phyloP scores from a whole-genome alignment of 2,329 filamentous ascomycete species.

The Apiospora pterosperma region DNA sequence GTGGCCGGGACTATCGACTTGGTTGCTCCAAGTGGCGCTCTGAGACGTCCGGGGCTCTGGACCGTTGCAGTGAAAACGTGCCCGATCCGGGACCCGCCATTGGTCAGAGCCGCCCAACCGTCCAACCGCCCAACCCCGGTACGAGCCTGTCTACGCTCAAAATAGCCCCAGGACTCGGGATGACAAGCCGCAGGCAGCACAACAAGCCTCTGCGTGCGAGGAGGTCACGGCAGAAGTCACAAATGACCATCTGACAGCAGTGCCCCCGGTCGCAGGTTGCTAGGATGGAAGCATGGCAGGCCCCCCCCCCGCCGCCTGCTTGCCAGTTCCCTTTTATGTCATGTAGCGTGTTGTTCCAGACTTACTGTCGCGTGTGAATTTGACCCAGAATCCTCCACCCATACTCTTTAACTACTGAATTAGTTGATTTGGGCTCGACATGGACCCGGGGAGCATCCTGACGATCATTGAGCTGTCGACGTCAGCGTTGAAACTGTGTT shows the following conservation, averaged over 20 bases:
- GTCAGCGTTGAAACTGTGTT: slow-evolving; percentile 17
- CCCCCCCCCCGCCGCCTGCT: not conserved
- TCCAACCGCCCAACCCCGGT: too few relatives aligned
- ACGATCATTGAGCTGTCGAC: slow-evolving; percentile 17
- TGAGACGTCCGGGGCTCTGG: not conserved
- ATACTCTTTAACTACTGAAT: too few relatives aligned
- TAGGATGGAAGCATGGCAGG: not conserved
- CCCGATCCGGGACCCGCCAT: slow-evolving; percentile 9
- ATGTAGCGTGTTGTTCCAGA: not conserved
- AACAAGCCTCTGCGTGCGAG: too few relatives aligned
- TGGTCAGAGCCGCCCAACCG: not conserved
- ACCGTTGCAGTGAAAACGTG: slow-evolving; percentile 8
- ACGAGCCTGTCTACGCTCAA: not conserved
- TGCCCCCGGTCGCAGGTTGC: not conserved
- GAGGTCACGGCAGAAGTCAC: too few relatives aligned
- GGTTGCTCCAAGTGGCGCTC: not conserved
- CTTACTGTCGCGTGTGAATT: not conserved
- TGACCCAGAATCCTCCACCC: not conserved
- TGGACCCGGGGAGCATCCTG: slow-evolving; percentile 19
- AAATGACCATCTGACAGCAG: not conserved
- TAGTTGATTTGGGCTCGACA: slow-evolving; percentile 7
- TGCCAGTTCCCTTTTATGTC: not conserved
- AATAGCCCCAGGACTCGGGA: not conserved
- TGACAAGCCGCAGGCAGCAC: not conserved
- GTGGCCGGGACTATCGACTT: not conserved